phyloP scores from a whole-genome alignment of 805 yeast species.

The Tetrapisispora fleetii region DNA sequence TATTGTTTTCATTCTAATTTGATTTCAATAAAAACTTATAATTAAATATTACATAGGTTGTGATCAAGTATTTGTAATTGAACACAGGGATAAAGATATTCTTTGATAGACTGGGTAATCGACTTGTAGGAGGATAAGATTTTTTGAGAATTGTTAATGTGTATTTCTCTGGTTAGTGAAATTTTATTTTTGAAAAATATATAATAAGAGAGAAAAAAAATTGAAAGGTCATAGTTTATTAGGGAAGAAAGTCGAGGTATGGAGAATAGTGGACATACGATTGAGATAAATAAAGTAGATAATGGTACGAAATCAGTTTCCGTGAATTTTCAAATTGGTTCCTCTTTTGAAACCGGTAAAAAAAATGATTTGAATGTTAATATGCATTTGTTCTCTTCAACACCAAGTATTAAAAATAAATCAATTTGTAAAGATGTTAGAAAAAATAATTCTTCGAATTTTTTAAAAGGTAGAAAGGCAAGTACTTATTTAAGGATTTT shows the following conservation, averaged over 20 bases:
- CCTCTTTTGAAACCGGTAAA: background rate
- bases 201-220: too few relatives aligned
- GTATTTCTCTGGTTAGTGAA: background rate
- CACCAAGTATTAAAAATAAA: background rate
- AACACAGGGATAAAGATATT: background rate
- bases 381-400: background rate
- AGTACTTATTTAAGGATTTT: constrained; percentile 28
- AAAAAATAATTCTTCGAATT: constrained; percentile 3
- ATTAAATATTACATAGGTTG: background rate
- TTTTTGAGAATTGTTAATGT: background rate
- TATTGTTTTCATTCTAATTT: background rate
- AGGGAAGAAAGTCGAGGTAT: background rate
- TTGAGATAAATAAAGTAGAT: background rate
- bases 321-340: background rate
- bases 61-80: background rate
- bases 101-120: background rate
- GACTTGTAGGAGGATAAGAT: background rate
- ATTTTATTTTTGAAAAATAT: too few relatives aligned
- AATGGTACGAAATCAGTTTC: too few relatives aligned
- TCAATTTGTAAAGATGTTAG: background rate
- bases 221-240: too few relatives aligned
- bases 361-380: background rate
- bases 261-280: background rate
- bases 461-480: constrained; percentile 29
- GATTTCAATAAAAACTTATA: background rate